Evolutionary conservation across 176 grass and related monocot genomes (phyloP).

Genomic region (Oryza punctata): DNA sequence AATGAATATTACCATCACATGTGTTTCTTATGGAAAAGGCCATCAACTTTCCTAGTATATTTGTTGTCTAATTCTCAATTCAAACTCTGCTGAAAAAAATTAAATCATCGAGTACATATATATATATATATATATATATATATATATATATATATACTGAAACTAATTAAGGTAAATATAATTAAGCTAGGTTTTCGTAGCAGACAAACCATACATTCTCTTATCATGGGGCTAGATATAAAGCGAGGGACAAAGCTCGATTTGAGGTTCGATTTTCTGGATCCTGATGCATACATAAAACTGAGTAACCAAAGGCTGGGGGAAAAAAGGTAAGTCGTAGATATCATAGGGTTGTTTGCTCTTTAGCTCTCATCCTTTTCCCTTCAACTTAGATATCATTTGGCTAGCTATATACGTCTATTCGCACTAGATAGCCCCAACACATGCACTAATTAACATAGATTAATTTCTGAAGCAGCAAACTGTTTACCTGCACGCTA

Average conservation of each 20-base stretch:
- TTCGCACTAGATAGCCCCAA: background rate
- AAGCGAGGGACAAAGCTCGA: constrained; percentile 10
- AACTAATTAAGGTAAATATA: too few relatives aligned
- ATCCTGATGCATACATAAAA: constrained; percentile 4
- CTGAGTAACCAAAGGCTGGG: background rate
- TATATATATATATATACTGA: too few relatives aligned
- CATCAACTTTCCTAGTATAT: background rate
- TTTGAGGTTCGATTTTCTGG: background rate
- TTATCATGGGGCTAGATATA: background rate
- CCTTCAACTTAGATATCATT: background rate
- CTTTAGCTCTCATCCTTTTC: background rate
- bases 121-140: too few relatives aligned
- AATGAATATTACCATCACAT: background rate
- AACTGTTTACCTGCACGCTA: background rate
- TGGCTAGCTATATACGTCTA: background rate
- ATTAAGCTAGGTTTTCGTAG: background rate
- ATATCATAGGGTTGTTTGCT: constrained; percentile 9
- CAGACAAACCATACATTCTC: background rate
- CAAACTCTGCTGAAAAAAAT: too few relatives aligned
- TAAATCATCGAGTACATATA: too few relatives aligned
- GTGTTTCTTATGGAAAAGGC: background rate
- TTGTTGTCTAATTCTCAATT: too few relatives aligned
- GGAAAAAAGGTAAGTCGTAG: constrained; percentile 13
- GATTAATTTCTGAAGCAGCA: background rate
- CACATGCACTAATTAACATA: background rate